Evolutionary conservation across 257 asterid species (phyloP).

Genomic region (Prunella vulgaris): DNA sequence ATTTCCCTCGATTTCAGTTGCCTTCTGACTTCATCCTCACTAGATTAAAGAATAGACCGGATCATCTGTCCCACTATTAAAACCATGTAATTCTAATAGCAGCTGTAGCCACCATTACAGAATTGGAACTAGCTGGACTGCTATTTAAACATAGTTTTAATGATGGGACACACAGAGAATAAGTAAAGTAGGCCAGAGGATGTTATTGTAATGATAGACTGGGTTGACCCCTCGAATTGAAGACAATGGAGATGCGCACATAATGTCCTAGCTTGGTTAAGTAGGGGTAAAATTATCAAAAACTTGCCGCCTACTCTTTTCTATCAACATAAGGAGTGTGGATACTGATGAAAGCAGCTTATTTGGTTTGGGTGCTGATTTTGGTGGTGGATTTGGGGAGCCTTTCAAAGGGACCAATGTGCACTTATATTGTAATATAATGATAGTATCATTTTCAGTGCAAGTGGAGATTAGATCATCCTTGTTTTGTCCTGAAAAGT

Average conservation of each 20-base stretch:
- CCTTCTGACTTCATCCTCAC: conserved; percentile 31
- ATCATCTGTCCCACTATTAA: no score
- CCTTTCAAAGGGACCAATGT: conserved; percentile 31
- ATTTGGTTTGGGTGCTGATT: conserved; percentile 34
- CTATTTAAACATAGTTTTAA: neutral
- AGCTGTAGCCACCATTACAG: neutral
- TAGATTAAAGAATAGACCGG: neutral
- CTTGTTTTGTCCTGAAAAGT: conserved; percentile 32
- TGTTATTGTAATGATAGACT: conserved; percentile 24
- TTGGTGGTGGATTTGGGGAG: conserved; percentile 56
- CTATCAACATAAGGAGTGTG: conserved; percentile 31
- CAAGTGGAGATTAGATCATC: conserved; percentile 37
- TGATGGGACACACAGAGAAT: neutral
- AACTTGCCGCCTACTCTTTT: conserved; percentile 38
- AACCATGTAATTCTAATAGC: no score
- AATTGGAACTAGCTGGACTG: no score
- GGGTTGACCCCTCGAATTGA: conserved; percentile 23
- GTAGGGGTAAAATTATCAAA: conserved; percentile 39
- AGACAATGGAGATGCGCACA: conserved; percentile 30
- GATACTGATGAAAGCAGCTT: conserved; percentile 54
- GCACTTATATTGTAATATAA: conserved; percentile 26
- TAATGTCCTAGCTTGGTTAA: conserved; percentile 29
- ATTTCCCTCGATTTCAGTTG: conserved; percentile 27
- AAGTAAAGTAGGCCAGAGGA: neutral
- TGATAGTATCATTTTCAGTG: conserved; percentile 33